Evolutionary conservation across 441 rosid genomes (phyloP), one percentile per base, ranked within the genome.

Genomic region (Jatropha podagrica): DNA sequence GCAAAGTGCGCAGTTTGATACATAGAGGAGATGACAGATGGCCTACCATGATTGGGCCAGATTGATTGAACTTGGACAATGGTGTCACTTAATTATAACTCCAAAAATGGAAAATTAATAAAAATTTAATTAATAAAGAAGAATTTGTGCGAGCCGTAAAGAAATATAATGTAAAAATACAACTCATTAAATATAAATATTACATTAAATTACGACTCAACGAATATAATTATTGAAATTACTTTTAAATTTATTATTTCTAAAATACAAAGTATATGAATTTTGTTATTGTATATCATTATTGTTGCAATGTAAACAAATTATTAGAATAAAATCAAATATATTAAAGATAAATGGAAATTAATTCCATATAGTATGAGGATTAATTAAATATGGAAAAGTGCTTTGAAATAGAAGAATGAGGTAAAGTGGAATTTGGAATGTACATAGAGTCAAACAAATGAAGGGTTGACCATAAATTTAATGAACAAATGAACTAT

Each of bases 401-500:
- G 17, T 42, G 2, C 8, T 18, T 32, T 40, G 12, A 37, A 38
- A 23, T 42, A 48, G 52, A 12, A 2, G 52, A 46, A 48, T 48
- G 15, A 48, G 52, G 15, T 12, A 10, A 48, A 4, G 11, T 46
- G 49, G 7, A 7, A n/a, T 74, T 56, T 17, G 55, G 10, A 40
- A 9, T 9, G 4, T 8, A 10, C 6, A 37, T 41, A 56, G 46
- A 17, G 78, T 52, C 64, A 42, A 44, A 75, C 15, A 59, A 27
- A 17, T 32, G 20, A 54, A 54, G 20, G 8, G 69, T 75, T 68
- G 68, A 49, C 38, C 65, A 52, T 27, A 56, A 18, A 42, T 40
- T 63, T 69, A 76, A 55, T 69, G 74, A 70, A 76, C 58, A 70
- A 42, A 70, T 42, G 49, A 65, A 64, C 37, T 10, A 4, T 10